Evolutionary conservation across 1,284 basidiomycete genomes (phyloP).

Genomic region (Cystobasidium slooffiae): DNA sequence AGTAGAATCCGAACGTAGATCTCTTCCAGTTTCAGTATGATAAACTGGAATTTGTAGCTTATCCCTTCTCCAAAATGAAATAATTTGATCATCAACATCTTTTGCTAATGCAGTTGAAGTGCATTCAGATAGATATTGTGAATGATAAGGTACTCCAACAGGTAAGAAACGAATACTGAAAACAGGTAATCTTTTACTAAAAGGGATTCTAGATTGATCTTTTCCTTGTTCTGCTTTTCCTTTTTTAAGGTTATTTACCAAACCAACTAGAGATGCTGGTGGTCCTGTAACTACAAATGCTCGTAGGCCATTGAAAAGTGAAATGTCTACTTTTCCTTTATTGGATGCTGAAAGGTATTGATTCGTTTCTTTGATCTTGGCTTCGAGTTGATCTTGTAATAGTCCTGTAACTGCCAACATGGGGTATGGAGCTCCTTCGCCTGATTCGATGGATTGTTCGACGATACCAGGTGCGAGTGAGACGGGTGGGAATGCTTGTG

Average conservation of each 20-base stretch:
- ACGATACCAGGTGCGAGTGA: slow-evolving; percentile 86
- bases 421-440: slow-evolving; percentile 88
- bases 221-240: slow-evolving; percentile 81
- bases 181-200: slow-evolving; percentile 90
- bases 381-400: slow-evolving; percentile 64
- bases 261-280: slow-evolving; percentile 87
- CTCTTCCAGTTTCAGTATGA: slow-evolving; percentile 87
- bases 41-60: slow-evolving; percentile 84
- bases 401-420: slow-evolving; percentile 93
- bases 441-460: slow-evolving; percentile 84
- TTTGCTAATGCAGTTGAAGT: slow-evolving; percentile 73
- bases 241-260: slow-evolving; percentile 87
- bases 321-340: slow-evolving; percentile 66
- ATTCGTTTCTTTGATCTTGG: slow-evolving; percentile 86
- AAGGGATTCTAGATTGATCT: slow-evolving; percentile 79
- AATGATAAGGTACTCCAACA: slow-evolving; percentile 94
- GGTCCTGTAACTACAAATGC: slow-evolving; percentile 94
- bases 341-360: slow-evolving; percentile 68
- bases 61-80: slow-evolving; percentile 68
- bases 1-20: slow-evolving; percentile 76
- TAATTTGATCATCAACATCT: slow-evolving; percentile 72
- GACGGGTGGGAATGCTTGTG: slow-evolving; percentile 80
- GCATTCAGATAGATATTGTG: slow-evolving; percentile 76
- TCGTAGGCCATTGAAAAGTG: slow-evolving; percentile 87
- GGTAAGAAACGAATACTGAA: slow-evolving; percentile 93